Base-by-base conservation (phyloP, 1,139 yeast species). In the Pichia sp. region DNA sequence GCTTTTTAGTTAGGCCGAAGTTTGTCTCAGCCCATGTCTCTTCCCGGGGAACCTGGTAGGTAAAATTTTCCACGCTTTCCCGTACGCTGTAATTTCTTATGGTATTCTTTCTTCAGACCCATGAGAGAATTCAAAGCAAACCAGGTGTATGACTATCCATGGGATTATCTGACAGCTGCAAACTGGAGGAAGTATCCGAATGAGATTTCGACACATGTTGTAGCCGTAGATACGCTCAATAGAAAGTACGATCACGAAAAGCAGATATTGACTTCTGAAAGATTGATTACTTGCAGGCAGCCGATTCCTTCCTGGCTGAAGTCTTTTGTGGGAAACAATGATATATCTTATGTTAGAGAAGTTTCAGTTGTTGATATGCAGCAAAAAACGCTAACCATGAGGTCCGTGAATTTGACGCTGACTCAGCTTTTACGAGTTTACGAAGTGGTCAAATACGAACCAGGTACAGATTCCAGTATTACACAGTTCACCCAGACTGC, bases 181-280 rank as follows among this genome's bases (percentile, higher is more conserved):
- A 90, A 92, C 64, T 92, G 98, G 98, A 81, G 79, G 53, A 92
- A 92, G 59, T 92, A 92, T 65, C 98, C 98, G 16, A 92, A 92
- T 54, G 95, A 88, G 58, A 72, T 83, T 50, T 82, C 95, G 6
- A 77, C 95, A 0, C 98, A 92, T 65, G 98, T 92, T n/a, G 82
- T 87, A 23, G 94, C 95, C 1, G 97, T 92, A 5, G 98, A 92
- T 62, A 86, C 87, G 3, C 66, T 92, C 41, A 69, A 82, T 49
- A 72, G 97, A 49, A 85, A 81, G 53, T 61, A 87, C 32, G 78
- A 81, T 56, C 67, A 73, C 1, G 64, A 62, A 7, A 72, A 76
- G 1, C 75, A 79, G 27, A 70, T 77, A 0, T 69, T 92, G 44
- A 72, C 84, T 31, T 83, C 96, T 0, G 97, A 92, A 64, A 72